Evolutionary conservation across 2,329 filamentous ascomycete genomes (phyloP), one percentile per base, ranked within the genome.

Genomic region (Hymenotorrendiella dingleyae): DNA sequence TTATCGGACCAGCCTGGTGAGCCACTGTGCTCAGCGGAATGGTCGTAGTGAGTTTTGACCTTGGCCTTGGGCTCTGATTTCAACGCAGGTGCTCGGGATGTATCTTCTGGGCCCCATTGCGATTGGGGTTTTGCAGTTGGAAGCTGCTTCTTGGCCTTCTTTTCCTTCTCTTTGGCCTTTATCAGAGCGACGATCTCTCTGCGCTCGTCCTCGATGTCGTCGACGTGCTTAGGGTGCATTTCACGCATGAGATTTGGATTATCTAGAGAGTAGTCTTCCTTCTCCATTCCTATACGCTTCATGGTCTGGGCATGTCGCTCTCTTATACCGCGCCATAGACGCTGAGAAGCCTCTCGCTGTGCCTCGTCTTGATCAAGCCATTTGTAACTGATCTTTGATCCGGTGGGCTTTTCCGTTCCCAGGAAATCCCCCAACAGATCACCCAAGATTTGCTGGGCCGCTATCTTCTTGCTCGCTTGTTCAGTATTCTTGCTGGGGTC

Each of bases 301-400:
- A 42, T 24, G 8, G 17, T 32, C 19, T 37, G 26, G 8, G 6
- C 24, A 19, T 42, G 24, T 22, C 24, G 32, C 6, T 14, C 16
- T 23, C 26, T 24, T 7, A 30, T 17, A 11, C 21, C 11, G 16
- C 7, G 32, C 40, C 40, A 42, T 8, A 42, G 21, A 16, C 12
- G 19, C 3, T 17, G 10, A 32, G 12, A n/a, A 7, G 40, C 40
- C 21, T 24, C 40, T 23, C 40, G 40, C 29, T 42, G 40, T n/a
- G 26, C 6, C 14, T 28, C n/a, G 26, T 42, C 40, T 29, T 42
- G 19, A 4, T 42, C 33, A 24, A 42, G 33, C 33, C 40, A 42
- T 23, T 36, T 29, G 19, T 29, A 26, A 29, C 12, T 28, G 8
- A 12, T n/a, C 20, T 17, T 19, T 12, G 40, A 36, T 36, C 40